phyloP scores from a whole-genome alignment of 2,329 filamentous ascomycete genomes.

The Paramyrothecium roridum region DNA sequence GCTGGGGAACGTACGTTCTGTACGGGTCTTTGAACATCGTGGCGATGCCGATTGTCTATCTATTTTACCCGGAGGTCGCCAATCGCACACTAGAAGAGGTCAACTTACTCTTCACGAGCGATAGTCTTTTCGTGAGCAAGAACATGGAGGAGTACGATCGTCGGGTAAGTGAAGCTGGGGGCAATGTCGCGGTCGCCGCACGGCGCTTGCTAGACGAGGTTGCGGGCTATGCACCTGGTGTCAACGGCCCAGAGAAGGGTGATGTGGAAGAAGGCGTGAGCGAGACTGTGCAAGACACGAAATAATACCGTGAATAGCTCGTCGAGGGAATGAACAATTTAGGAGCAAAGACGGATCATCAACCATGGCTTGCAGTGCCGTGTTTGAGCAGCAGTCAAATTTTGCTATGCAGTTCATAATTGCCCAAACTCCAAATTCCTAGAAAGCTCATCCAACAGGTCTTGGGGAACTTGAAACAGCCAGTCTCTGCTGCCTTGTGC shows the following conservation, averaged over 20 bases:
- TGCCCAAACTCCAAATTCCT: constrained; percentile 13
- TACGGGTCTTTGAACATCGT: constrained; percentile 49
- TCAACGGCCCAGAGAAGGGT: not conserved
- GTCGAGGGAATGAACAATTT: too few species aligned
- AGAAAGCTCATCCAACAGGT: constrained; percentile 11
- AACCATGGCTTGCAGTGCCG: not conserved
- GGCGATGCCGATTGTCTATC: constrained; percentile 46
- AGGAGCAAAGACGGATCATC: not conserved
- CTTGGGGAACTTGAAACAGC: constrained; percentile 52
- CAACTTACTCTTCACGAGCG: constrained; percentile 44
- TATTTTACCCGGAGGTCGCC: constrained; percentile 24
- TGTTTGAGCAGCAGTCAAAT: not conserved
- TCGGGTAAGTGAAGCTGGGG: constrained; percentile 14
- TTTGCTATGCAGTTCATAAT: not conserved
- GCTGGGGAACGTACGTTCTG: constrained; percentile 47
- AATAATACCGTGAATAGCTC: not conserved
- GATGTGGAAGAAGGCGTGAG: not conserved
- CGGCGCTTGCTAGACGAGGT: constrained; percentile 15
- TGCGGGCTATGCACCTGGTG: constrained; percentile 2
- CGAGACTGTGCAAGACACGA: not conserved
- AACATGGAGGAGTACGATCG: constrained; percentile 35
- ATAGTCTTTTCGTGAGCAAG: constrained; percentile 39
- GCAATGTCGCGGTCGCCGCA: constrained; percentile 14
- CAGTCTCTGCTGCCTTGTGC: constrained; percentile 4
- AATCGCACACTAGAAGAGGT: constrained; percentile 21